Evolutionary conservation across 495 filamentous ascomycete species (phyloP), one percentile per base, ranked within the genome.

Genomic region (Hypoxylon fuscum): DNA sequence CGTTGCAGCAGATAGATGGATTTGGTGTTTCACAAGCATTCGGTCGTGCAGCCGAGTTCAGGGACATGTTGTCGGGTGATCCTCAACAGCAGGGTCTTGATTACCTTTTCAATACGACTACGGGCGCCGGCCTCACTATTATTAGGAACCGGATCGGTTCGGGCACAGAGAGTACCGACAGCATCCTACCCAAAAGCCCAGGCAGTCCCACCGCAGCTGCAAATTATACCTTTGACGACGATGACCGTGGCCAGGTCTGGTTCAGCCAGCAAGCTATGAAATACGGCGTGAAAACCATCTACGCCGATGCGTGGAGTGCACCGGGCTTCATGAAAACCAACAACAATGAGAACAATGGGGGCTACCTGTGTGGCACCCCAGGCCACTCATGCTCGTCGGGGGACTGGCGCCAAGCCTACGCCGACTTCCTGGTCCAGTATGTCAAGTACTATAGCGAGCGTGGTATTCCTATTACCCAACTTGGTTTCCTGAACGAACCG

Each of bases 241-340:
- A 81, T 32, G 80, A 85, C 56, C 65, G 70, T 7, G 73, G 74
- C 21, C 82, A 84, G 67, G 69, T 85, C 5, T 83, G 76, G 75
- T 69, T 85, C 10, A 75, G 79, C 11, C 69, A 83, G 55, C 70
- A 82, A 51, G 81, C 81, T 1, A 64, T 76, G 18, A 64, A 60
- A 0, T 74, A 77, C 41, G 79, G 79, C 3, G 76, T 80, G 3
- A 77, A 72, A 22, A 73, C 68, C 0, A 73, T 83, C 46, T 85
- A 85, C 58, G 81, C 70, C 2, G 68, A 87, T 69, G 83, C 83
- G 0, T 85, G 83, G 83, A 79, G 73, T 25, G 83, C 82, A 0
- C 81, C 81, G 0, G 81, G 77, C 0, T 87, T 78, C 71, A 85
- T 87, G 83, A 87, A 85, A 68, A 84, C 79, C 5, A 82, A 80